Conservation (phyloP, 169 alveolate species). For the Plasmodium ovale region DNA sequence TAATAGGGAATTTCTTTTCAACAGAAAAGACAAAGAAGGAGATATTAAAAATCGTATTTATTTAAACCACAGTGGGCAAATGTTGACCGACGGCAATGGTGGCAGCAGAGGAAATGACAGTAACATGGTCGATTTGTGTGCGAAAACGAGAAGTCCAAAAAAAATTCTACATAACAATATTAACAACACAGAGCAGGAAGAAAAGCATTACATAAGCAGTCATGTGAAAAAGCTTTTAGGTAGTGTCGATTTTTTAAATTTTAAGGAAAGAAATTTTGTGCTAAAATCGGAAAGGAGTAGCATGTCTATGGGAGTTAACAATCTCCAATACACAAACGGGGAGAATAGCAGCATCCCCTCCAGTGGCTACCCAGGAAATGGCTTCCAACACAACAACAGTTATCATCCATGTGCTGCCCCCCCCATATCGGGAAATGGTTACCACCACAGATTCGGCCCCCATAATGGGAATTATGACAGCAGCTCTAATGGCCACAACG, state of each 20-base stretch:
- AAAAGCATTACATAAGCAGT: neutral
- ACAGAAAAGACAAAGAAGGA: neutral
- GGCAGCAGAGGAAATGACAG: neutral
- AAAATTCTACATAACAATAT: neutral
- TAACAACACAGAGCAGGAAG: neutral
- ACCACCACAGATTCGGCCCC: no score
- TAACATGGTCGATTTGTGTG: neutral
- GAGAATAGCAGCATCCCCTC: no score
- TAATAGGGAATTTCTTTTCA: neutral
- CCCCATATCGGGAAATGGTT: no score
- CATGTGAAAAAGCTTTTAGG: conserved; percentile 1
- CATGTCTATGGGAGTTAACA: no score
- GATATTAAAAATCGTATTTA: neutral
- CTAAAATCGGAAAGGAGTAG: neutral
- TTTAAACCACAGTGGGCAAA: neutral
- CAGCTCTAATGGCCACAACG: neutral
- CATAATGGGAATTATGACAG: no score
- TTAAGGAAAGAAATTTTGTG: neutral
- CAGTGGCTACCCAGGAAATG: no score
- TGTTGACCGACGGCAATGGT: neutral
- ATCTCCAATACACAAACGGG: no score
- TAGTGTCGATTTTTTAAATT: conserved; percentile 15
- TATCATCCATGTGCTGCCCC: no score
- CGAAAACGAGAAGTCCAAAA: neutral
- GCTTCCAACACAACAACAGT: no score